phyloP scores from a whole-genome alignment of 257 asterid genomes.

The Capsicum rhomboideum region DNA sequence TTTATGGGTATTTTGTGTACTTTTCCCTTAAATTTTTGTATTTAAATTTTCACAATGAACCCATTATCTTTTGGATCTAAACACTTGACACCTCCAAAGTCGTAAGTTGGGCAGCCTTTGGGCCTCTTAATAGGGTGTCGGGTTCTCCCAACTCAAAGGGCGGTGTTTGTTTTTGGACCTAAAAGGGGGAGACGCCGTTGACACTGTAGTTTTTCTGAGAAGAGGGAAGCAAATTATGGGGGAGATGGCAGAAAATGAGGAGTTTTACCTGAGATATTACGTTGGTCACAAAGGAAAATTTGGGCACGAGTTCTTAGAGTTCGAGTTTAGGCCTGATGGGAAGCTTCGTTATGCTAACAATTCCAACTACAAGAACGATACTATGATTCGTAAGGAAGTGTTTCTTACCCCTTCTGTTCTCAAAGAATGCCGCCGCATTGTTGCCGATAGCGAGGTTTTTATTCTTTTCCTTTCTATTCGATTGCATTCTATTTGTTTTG shows the following conservation, averaged over 20 bases:
- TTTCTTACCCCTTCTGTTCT: conserved; percentile 82
- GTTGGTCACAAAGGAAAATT: conserved; percentile 95
- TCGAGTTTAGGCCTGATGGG: conserved; percentile 92
- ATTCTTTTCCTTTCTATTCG: background rate
- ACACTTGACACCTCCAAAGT: background rate
- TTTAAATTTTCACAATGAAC: background rate
- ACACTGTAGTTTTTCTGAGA: background rate
- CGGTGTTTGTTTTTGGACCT: background rate
- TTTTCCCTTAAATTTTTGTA: no score
- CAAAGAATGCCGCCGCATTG: conserved; percentile 96
- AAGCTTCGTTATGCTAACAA: conserved; percentile 95
- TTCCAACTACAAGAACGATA: conserved; percentile 95
- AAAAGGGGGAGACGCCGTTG: background rate
- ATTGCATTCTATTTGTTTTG: background rate
- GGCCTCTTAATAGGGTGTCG: background rate
- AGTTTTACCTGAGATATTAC: conserved; percentile 89
- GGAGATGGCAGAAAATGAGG: conserved; percentile 38
- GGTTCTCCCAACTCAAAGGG: background rate
- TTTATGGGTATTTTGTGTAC: no score
- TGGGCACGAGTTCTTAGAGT: conserved; percentile 90
- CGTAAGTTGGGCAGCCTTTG: background rate
- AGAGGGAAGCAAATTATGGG: conserved; percentile 26
- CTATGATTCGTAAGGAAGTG: conserved; percentile 96
- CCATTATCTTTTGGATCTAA: background rate
- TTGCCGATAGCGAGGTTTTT: conserved; percentile 65